Evolutionary conservation across 2,329 filamentous ascomycete genomes (phyloP), one percentile per base, ranked within the genome.

Genomic region (Aspergillus brasiliensis): DNA sequence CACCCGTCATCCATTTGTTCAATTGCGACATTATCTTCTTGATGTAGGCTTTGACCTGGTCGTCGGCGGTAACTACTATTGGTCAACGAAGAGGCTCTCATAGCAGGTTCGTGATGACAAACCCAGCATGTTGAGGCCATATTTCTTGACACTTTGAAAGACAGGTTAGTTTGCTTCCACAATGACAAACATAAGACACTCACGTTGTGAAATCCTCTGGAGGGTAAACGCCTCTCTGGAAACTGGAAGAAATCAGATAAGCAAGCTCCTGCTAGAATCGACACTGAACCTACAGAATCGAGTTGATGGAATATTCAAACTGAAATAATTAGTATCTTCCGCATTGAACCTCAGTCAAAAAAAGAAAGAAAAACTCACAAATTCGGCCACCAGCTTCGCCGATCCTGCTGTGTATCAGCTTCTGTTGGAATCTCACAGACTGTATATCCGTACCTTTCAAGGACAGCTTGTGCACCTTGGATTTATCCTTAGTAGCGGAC

Each of bases 1-100:
- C 92, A 69, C 90, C 91, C 56, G 92, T 84, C 92, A 98, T 98
- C 95, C 95, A 99, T 75, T 91, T 92, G 81, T 96, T 94, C 60
- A 99, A 86, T 78, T 99, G 95, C 27, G 88, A 89, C 93, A 97
- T 99, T 81, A 99, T 98, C 80, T 96, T 97, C 79, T 97, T 97
- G 83, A 99, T 96, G 80, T 99, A 99, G 31, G 93, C 92, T 79
- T 97, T 96, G 74, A 99, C 95, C 80, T 99, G 94, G 81, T 98
- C 95, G 76, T 99, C 95, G 65, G 92, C 87, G 31, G 94, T 96
- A 54, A 98, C 93, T 88, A 73, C 60, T 57, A 67, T 70, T 51
- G 51, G 62, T 68, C 48, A 69, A 61, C 44, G 11, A 34, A 58
- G 25, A 52, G 58, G 60, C 57, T 58, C 31, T 17, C 17, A 25